These are phyloP conservation scores for Cajanus cajan DNA, from an alignment of 306 rosid genomes.

Conservation along the genomic window DNA sequence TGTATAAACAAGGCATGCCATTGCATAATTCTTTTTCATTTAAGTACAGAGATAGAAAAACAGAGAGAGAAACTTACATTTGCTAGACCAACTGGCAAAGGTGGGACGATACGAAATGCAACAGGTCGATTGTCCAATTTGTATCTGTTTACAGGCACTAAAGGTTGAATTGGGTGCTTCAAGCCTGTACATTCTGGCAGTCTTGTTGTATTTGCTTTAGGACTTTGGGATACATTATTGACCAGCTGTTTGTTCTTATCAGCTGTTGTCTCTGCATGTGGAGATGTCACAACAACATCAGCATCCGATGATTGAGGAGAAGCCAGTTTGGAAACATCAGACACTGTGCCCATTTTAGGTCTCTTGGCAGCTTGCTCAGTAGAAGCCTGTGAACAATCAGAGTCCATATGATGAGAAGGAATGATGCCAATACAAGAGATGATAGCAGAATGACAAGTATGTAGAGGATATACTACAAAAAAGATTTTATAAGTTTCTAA, in stretches of 20 bases:
- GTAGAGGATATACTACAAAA: constrained; percentile 17
- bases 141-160: constrained; percentile 60
- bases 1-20: background rate
- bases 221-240: constrained; percentile 46
- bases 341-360: constrained; percentile 53
- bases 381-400: constrained; percentile 59
- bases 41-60: constrained; percentile 1
- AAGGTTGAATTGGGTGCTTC: constrained; percentile 59
- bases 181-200: constrained; percentile 54
- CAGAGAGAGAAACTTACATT: constrained; percentile 55
- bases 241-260: constrained; percentile 55
- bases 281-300: constrained; percentile 39
- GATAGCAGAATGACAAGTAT: constrained; percentile 7
- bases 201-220: constrained; percentile 50
- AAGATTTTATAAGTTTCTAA: constrained; percentile 9
- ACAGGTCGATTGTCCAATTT: constrained; percentile 81
- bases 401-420: constrained; percentile 21
- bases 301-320: constrained; percentile 57
- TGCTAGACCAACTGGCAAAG: constrained; percentile 75
- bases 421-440: background rate
- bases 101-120: constrained; percentile 73
- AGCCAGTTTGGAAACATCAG: constrained; percentile 55
- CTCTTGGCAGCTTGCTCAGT: constrained; percentile 71
- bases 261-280: constrained; percentile 44
- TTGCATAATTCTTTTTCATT: constrained; percentile 3